Evolutionary conservation across 2,329 filamentous ascomycete genomes (phyloP).

Genomic region (Chrysosporium keratinophilum): DNA sequence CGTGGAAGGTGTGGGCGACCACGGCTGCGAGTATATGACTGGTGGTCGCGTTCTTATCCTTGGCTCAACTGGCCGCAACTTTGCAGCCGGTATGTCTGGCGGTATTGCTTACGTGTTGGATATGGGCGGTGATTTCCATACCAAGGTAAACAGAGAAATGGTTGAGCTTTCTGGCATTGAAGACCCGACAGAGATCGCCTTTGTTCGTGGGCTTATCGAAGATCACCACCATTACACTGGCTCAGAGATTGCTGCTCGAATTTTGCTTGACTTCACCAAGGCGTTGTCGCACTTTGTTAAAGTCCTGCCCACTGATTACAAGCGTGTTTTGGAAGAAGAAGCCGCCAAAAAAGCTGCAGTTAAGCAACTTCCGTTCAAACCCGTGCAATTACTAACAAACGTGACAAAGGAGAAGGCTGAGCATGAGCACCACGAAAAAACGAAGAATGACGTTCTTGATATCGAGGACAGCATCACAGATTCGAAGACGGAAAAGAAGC

Average conservation of each 20-base stretch:
- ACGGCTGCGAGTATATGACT: conserved; percentile 98
- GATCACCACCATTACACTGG: conserved; percentile 98
- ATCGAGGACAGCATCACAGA: conserved; percentile 88
- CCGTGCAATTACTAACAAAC: conserved; percentile 46
- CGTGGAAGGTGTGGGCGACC: conserved; percentile 90
- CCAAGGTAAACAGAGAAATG: conserved; percentile 96
- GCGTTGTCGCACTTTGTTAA: conserved; percentile 86
- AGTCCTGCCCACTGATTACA: conserved; percentile 90
- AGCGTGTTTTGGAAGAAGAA: conserved; percentile 79
- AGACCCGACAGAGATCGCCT: conserved; percentile 80
- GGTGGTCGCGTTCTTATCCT: conserved; percentile 82
- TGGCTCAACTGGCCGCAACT: conserved; percentile 86
- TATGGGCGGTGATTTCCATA: conserved; percentile 75
- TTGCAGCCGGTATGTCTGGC: conserved; percentile 96
- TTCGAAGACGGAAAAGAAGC: conserved; percentile 75
- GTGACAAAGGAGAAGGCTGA: neutral
- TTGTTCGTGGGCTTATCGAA: conserved; percentile 80
- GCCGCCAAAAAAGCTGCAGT: conserved; percentile 74
- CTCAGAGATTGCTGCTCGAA: conserved; percentile 83
- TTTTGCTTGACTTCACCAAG: conserved; percentile 89
- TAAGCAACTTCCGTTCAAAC: conserved; percentile 71
- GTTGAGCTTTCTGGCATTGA: conserved; percentile 78
- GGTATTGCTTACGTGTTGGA: conserved; percentile 94
- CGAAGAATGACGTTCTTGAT: conserved; percentile 63
- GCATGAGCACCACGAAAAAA: conserved; percentile 47